Percentiles rank a stretch among this genome's conserved stretches.
Conservation (phyloP, 495 filamentous ascomycete genomes). For the Penicillium silybi region DNA sequence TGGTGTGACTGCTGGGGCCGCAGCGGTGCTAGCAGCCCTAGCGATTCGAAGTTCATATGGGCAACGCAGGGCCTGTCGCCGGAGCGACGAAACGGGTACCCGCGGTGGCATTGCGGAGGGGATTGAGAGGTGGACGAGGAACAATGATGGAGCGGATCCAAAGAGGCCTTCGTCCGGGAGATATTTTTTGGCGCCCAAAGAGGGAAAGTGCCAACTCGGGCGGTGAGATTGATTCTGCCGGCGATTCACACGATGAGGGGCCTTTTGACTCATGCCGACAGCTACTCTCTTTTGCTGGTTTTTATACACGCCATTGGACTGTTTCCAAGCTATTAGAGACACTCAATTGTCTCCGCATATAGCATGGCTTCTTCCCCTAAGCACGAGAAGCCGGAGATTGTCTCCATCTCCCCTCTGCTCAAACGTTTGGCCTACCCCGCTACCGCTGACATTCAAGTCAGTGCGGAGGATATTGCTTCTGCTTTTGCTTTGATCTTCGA, state of each 20-base stretch:
- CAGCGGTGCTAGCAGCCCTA: constrained; percentile 33
- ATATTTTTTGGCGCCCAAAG: constrained; percentile 27
- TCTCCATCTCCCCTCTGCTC: constrained; percentile 79
- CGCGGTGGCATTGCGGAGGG: constrained; percentile 44
- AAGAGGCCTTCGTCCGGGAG: constrained; percentile 16
- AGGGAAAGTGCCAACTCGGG: constrained; percentile 6
- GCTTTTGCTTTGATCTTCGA: constrained; percentile 89
- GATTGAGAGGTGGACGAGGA: neutral
- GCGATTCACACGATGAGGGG: constrained; percentile 11
- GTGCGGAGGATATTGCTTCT: constrained; percentile 76
- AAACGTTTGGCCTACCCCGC: constrained; percentile 70
- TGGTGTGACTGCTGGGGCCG: constrained; percentile 47
- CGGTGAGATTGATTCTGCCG: constrained; percentile 19
- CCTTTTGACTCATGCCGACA: constrained; percentile 9
- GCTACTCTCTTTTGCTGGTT: constrained; percentile 1
- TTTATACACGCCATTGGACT: neutral
- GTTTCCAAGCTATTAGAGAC: neutral
- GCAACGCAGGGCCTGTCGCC: constrained; percentile 31
- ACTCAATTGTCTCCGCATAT: neutral
- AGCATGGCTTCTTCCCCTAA: constrained; percentile 18
- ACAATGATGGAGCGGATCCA: constrained; percentile 19
- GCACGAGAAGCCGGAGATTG: constrained; percentile 30
- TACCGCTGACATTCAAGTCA: constrained; percentile 49
- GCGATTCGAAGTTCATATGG: constrained; percentile 32
- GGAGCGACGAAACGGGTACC: constrained; percentile 36